These are phyloP conservation scores for Dryas drummondii DNA, from an alignment of 306 rosid genomes.

Conservation along the genomic window DNA sequence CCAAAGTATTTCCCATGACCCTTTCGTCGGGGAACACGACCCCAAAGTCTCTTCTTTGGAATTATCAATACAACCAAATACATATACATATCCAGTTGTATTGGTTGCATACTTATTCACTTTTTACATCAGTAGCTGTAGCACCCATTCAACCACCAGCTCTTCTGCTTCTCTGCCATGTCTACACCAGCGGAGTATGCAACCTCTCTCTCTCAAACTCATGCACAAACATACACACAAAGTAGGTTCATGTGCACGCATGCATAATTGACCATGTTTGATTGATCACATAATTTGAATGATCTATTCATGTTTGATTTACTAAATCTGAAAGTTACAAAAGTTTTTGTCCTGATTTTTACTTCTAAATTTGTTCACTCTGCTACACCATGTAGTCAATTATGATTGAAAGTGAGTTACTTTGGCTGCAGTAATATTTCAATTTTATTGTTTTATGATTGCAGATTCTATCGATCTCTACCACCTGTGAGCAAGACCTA, in stretches of 20 bases:
- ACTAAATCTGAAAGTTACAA: background rate
- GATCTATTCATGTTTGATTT: constrained; percentile 9
- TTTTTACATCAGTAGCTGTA: background rate
- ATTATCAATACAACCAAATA: constrained; percentile 5
- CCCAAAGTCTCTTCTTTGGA: constrained; percentile 19
- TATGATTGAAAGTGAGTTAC: background rate
- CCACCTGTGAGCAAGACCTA: constrained; percentile 79
- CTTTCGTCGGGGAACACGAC: background rate
- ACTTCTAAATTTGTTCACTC: background rate
- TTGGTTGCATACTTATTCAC: background rate
- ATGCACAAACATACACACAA: too few relatives aligned
- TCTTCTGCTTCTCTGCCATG: constrained; percentile 37
- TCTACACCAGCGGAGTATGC: constrained; percentile 74
- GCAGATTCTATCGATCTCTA: constrained; percentile 60
- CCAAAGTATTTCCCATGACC: constrained; percentile 2
- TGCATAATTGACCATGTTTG: background rate
- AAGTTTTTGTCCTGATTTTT: background rate
- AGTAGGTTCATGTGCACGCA: too few relatives aligned
- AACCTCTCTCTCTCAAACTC: constrained; percentile 8
- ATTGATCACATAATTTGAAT: background rate
- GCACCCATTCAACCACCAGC: background rate
- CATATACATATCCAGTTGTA: background rate
- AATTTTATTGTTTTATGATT: background rate
- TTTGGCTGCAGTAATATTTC: too few relatives aligned
- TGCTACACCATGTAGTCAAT: background rate